These are phyloP conservation scores for Geosmithia morbida DNA, from an alignment of 2,329 filamentous ascomycete species.

Conservation along the genomic window DNA sequence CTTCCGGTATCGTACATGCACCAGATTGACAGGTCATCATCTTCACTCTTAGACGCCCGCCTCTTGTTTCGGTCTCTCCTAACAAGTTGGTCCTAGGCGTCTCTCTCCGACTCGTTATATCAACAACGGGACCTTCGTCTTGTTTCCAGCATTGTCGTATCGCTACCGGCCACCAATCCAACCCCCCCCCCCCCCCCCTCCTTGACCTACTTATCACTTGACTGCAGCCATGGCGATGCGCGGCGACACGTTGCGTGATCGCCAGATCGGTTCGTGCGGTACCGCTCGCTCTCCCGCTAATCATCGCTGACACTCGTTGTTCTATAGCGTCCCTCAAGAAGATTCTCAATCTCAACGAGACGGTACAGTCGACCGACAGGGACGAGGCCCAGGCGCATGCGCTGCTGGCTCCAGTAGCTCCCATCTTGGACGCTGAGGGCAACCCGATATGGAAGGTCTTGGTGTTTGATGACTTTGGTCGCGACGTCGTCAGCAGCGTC, in stretches of 20 bases:
- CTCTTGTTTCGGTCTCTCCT: not conserved
- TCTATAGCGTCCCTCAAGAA: constrained; percentile 73
- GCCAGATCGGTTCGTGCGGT: constrained; percentile 27
- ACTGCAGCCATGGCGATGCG: constrained; percentile 26
- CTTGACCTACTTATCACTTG: not conserved
- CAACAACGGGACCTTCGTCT: not conserved
- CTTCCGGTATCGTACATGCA: not conserved
- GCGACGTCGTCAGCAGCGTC: constrained; percentile 95
- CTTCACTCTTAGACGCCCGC: not conserved
- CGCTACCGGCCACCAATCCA: not conserved
- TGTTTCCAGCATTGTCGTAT: not conserved
- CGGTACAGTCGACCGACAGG: constrained; percentile 40
- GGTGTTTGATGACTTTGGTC: constrained; percentile 81
- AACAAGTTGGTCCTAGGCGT: not conserved
- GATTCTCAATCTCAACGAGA: constrained; percentile 87
- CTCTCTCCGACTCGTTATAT: not conserved
- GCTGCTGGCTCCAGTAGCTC: constrained; percentile 52
- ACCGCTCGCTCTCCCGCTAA: not conserved
- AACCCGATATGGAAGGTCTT: constrained; percentile 97
- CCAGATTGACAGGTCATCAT: not conserved
- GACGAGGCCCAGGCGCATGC: constrained; percentile 52
- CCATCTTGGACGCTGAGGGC: constrained; percentile 72
- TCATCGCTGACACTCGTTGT: not conserved
- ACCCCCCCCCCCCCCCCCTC: not conserved
- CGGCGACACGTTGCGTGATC: constrained; percentile 31